Evolutionary conservation across 202 grass and related monocot genomes (phyloP).

Genomic region (Schoenoplectus tabernaemontani): DNA sequence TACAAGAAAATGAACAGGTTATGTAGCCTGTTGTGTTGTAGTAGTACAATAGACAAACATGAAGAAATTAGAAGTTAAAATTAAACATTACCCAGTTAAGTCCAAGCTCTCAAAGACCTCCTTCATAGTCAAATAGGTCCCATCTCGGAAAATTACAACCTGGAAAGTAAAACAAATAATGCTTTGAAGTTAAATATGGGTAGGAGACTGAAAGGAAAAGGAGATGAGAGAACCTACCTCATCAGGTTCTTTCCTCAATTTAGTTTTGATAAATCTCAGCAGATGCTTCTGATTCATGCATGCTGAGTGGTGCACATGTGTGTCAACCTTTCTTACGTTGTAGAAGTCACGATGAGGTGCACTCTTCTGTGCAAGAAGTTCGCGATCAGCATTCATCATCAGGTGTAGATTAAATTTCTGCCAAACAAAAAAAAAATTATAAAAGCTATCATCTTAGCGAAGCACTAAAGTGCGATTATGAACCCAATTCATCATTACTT

Average conservation of each 20-base stretch:
- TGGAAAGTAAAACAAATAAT: slow-evolving; percentile 33
- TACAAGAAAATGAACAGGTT: neutral
- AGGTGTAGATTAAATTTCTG: slow-evolving; percentile 91
- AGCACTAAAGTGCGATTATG: neutral
- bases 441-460: neutral
- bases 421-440: slow-evolving; percentile 13
- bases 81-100: slow-evolving; percentile 62
- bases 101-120: slow-evolving; percentile 97
- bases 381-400: slow-evolving; percentile 93
- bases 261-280: slow-evolving; percentile 88
- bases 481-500: slow-evolving; percentile 34
- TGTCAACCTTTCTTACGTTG: slow-evolving; percentile 94
- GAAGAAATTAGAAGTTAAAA: slow-evolving; percentile 8
- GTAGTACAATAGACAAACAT: slow-evolving; percentile 18
- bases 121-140: slow-evolving; percentile 88
- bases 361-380: slow-evolving; percentile 91
- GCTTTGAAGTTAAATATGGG: neutral
- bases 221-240: slow-evolving; percentile 36
- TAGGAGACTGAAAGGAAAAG: slow-evolving; percentile 9
- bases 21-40: neutral
- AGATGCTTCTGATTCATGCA: slow-evolving; percentile 99
- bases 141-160: slow-evolving; percentile 98
- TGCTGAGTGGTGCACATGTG: slow-evolving; percentile 97
- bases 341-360: slow-evolving; percentile 94
- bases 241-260: slow-evolving; percentile 87